These are phyloP conservation scores for Lachnellula willkommii DNA, from an alignment of 2,329 filamentous ascomycete species.

Conservation along the genomic window DNA sequence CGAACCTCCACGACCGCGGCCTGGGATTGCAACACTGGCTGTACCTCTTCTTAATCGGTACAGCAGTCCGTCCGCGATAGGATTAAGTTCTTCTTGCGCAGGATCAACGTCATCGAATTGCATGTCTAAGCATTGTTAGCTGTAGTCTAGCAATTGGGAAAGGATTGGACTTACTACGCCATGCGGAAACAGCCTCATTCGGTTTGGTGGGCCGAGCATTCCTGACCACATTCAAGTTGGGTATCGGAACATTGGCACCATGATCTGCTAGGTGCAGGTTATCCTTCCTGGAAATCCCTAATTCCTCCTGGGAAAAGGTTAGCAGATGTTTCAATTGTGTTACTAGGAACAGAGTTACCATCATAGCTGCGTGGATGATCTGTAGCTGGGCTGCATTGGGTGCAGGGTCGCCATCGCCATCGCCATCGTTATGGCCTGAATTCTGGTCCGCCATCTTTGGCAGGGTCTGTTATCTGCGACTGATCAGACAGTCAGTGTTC, in stretches of 20 bases:
- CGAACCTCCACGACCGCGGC: not conserved
- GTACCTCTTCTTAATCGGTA: conserved; percentile 21
- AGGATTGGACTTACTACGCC: conserved; percentile 20
- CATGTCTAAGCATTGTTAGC: conserved; percentile 13
- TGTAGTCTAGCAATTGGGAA: not conserved
- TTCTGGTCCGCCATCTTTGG: not conserved
- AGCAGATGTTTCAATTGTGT: not conserved
- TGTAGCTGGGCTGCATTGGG: not conserved
- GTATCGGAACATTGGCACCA: not conserved
- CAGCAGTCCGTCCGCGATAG: conserved; percentile 26
- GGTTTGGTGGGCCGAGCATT: not conserved
- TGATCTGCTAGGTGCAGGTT: conserved; percentile 10
- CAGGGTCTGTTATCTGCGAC: too few relatives aligned
- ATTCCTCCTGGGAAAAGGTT: conserved; percentile 23
- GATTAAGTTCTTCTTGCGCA: conserved; percentile 17
- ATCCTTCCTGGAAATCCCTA: conserved; percentile 25
- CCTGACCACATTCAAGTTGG: not conserved
- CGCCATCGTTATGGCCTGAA: too few relatives aligned
- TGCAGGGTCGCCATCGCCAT: not conserved
- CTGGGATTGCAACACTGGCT: not conserved
- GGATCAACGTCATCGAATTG: conserved; percentile 22
- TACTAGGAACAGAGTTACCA: conserved; percentile 13
- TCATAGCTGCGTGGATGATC: conserved; percentile 24
- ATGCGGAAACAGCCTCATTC: not conserved
- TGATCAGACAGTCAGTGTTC: too few relatives aligned